These are phyloP conservation scores for Colletotrichum shisoi DNA, from an alignment of 2,329 filamentous ascomycete genomes.

Conservation along the genomic window DNA sequence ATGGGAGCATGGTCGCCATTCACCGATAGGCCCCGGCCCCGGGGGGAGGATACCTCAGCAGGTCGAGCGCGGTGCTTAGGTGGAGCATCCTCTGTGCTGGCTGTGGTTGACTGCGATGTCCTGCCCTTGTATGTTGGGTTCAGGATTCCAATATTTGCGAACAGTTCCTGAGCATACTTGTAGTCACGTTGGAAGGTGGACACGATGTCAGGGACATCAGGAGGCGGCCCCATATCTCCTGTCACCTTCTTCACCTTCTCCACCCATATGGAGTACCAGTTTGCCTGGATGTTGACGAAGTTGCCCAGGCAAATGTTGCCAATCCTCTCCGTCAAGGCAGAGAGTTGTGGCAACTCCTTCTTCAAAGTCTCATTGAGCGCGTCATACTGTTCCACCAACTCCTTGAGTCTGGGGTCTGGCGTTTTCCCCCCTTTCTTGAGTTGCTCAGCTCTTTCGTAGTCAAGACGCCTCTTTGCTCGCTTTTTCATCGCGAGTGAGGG, in stretches of 20 bases:
- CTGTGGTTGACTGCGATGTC: slow-evolving; percentile 66
- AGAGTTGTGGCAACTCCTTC: slow-evolving; percentile 87
- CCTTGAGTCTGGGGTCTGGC: slow-evolving; percentile 82
- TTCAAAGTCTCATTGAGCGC: slow-evolving; percentile 93
- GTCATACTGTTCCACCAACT: slow-evolving; percentile 87
- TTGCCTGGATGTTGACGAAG: slow-evolving; percentile 82
- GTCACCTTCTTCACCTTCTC: slow-evolving; percentile 82
- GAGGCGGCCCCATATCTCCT: slow-evolving; percentile 68
- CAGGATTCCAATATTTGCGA: slow-evolving; percentile 76
- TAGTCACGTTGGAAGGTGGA: slow-evolving; percentile 82
- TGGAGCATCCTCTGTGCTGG: slow-evolving; percentile 61
- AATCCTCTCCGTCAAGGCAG: slow-evolving; percentile 79
- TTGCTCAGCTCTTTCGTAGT: slow-evolving; percentile 83
- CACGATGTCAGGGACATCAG: slow-evolving; percentile 76
- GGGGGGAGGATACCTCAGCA: slow-evolving; percentile 56
- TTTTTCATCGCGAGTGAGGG: slow-evolving; percentile 93
- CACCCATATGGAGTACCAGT: slow-evolving; percentile 85
- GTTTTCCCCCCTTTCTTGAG: slow-evolving; percentile 83
- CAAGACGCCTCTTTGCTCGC: slow-evolving; percentile 87
- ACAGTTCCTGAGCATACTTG: slow-evolving; percentile 74
- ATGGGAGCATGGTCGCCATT: slow-evolving; percentile 70
- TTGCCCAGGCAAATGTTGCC: slow-evolving; percentile 81
- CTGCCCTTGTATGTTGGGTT: slow-evolving; percentile 73
- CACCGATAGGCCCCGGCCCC: slow-evolving; percentile 67
- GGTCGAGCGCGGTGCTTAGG: slow-evolving; percentile 60